Conservation (phyloP, 1,139 yeast genomes). For the Nakaseomyces uthaithaninus region DNA sequence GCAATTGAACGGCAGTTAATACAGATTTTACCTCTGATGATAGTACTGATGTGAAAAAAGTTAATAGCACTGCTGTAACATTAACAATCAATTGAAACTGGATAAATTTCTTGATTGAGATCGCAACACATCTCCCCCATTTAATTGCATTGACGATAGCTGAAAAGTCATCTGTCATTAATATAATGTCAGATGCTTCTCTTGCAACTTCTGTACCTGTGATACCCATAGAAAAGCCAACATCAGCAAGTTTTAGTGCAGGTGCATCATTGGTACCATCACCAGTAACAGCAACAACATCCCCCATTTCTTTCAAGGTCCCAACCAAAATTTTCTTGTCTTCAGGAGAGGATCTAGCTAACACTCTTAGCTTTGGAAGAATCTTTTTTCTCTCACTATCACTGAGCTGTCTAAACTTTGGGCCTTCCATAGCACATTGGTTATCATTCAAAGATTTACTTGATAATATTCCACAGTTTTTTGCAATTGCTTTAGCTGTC, state of each 20-base stretch:
- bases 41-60: constrained; percentile 90
- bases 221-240: constrained; percentile 91
- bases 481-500: constrained; percentile 87
- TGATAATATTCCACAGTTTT: constrained; percentile 70
- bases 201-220: constrained; percentile 92
- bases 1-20: constrained; percentile 88
- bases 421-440: constrained; percentile 84
- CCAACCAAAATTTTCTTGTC: constrained; percentile 84
- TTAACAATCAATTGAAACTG: constrained; percentile 96
- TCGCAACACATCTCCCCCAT: constrained; percentile 98
- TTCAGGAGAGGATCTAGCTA: constrained; percentile 93
- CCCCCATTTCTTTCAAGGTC: constrained; percentile 70
- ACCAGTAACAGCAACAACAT: constrained; percentile 97
- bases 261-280: constrained; percentile 97
- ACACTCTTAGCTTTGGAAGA: constrained; percentile 67
- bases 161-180: constrained; percentile 91
- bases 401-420: constrained; percentile 63
- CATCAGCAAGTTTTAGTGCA: constrained; percentile 85
- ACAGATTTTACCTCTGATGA: constrained; percentile 73
- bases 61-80: constrained; percentile 85
- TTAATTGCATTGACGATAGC: constrained; percentile 96
- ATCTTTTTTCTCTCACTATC: constrained; percentile 48
- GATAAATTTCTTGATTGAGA: constrained; percentile 87
- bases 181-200: constrained; percentile 88
- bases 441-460: constrained; percentile 46